Evolutionary conservation across 441 rosid genomes (phyloP), one percentile per base, ranked within the genome.

Genomic region (Arabidopsis lyrata): DNA sequence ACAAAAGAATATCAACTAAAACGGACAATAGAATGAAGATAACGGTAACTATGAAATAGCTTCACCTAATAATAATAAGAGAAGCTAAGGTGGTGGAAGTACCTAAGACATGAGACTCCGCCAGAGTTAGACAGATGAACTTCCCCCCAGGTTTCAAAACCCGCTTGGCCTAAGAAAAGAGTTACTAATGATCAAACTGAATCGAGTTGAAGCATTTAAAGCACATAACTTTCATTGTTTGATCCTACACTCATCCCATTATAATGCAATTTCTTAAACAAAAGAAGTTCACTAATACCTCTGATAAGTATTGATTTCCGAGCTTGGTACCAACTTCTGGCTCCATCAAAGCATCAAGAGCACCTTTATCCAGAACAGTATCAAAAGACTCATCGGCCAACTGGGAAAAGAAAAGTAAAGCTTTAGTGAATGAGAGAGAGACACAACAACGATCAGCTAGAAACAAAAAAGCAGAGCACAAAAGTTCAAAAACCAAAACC

Each of bases 291-390:
- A 31, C n/a, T 48, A 24, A 45, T 29, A 92, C 97, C 99, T 92
- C 97, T 4, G 87, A 82, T 79, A 92, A 82, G 79, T 94, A 94
- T 75, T 86, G 84, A 52, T 54, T 80, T 36, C 97, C 99, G 10
- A 92, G 84, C 75, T 81, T 87, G 3, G 86, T 74, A 24, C 99
- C 99, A 27, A 83, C 84, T 78, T 86, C 85, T 14, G 97, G 97
- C 85, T 94, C 99, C 99, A 94, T 92, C 58, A 94, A 81, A 79
- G 99, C 99, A 87, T 94, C 99, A 81, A 94, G 80, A 72, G 97
- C 99, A 75, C 99, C 99, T 83, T 94, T 94, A 81, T 94, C 99
- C n/a, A 94, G 81, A 70, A 94, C 84, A 77, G 53, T 78, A 81
- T 92, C 86, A 72, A 92, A 94, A 0, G 79, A 76, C 16, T 68